Conservation (phyloP, 2,329 filamentous ascomycete species). For the Cladophialophora yegresii region DNA sequence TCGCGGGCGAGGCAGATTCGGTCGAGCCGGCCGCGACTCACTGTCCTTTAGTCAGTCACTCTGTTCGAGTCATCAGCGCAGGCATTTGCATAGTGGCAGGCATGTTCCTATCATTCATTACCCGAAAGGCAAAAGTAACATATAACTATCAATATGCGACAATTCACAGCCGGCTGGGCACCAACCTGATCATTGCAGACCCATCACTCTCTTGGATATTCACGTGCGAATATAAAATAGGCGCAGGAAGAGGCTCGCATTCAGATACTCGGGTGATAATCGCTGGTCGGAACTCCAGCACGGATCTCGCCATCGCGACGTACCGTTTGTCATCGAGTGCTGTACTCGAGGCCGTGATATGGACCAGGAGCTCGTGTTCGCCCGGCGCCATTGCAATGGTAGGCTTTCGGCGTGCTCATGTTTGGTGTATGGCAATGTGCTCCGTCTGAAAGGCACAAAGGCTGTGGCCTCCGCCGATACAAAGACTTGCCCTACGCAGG, state of each 20-base stretch:
- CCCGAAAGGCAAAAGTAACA: neutral
- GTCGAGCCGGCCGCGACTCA: neutral
- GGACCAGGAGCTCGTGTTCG: constrained; percentile 45
- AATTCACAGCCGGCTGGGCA: constrained; percentile 3
- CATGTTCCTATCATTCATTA: neutral
- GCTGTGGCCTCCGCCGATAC: neutral
- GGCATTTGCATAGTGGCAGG: neutral
- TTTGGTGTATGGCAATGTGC: neutral
- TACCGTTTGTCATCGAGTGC: constrained; percentile 45
- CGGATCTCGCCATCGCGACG: constrained; percentile 44
- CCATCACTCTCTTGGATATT: neutral
- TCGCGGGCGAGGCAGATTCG: constrained; percentile 19
- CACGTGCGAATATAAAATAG: neutral
- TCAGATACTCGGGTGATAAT: constrained; percentile 37
- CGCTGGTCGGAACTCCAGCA: constrained; percentile 41
- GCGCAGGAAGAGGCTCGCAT: constrained; percentile 15
- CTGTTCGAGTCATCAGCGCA: neutral
- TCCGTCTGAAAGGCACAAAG: neutral
- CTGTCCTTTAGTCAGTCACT: constrained; percentile 5
- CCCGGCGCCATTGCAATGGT: constrained; percentile 17
- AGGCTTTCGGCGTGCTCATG: constrained; percentile 2
- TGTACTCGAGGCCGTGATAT: constrained; percentile 45
- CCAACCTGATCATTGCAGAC: constrained; percentile 15
- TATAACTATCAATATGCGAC: neutral
- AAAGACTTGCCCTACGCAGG: constrained; percentile 1